Evolutionary conservation across 2,329 filamentous ascomycete genomes (phyloP).

Genomic region (Colletotrichum falcatum): DNA sequence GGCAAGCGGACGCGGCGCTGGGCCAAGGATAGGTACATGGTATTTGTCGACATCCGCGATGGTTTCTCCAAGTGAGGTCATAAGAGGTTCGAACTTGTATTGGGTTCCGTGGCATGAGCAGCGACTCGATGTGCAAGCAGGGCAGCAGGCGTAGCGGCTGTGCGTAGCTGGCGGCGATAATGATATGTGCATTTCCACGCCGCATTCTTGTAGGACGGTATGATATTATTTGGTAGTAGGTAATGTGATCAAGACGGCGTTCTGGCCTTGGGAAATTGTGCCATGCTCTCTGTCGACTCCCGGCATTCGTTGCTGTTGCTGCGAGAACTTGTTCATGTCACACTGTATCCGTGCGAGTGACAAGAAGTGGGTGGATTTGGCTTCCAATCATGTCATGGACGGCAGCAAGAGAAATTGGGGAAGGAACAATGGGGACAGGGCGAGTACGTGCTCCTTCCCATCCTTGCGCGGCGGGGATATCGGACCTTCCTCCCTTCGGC

Average conservation of each 20-base stretch:
- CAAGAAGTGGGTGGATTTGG: neutral
- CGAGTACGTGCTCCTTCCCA: neutral
- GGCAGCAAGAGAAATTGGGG: neutral
- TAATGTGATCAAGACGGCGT: neutral
- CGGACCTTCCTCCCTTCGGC: neutral
- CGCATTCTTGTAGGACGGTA: neutral
- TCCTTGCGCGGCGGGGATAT: too few relatives aligned
- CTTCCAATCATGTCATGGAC: neutral
- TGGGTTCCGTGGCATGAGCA: neutral
- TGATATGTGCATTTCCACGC: neutral
- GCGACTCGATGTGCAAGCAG: neutral
- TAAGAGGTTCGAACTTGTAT: neutral
- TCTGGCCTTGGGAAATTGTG: too few relatives aligned
- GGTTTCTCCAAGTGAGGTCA: constrained; percentile 44
- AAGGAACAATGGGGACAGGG: neutral
- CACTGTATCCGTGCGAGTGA: too few relatives aligned
- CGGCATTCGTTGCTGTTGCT: neutral
- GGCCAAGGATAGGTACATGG: constrained; percentile 59
- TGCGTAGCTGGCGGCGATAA: neutral
- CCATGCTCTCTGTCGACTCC: neutral
- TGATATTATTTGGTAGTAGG: neutral
- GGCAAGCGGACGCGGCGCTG: constrained; percentile 62
- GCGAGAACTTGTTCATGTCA: neutral
- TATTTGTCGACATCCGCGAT: constrained; percentile 62
- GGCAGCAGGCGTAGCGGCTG: neutral